Base-by-base conservation (phyloP, 176 grass and related monocot species). In the Oropetium thomaeum region DNA sequence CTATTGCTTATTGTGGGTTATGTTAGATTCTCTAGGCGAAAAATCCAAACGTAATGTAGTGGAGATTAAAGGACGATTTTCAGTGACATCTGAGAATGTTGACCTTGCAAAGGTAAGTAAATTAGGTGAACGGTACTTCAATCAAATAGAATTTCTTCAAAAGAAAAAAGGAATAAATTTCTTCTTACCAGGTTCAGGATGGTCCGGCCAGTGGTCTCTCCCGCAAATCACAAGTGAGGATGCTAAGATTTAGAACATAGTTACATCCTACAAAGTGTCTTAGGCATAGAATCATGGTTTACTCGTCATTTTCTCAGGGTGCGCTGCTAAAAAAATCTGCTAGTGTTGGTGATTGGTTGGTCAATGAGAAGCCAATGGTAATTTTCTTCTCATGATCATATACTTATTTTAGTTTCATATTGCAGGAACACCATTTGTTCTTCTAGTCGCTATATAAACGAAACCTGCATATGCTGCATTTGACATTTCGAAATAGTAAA, bases 21-120 rank as follows among this genome's bases (percentile, higher is more conserved):
- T 99, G 86, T 84, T 84, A 41, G 96, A 99, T 68, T 95, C 91
- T 25, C 87, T 86, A 67, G 95, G 86, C 3, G 91, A 99, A 17
- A 99, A 95, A 69, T 85, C 89, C 49, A 99, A 95, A 78, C 89
- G 83, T 23, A 99, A 88, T 67, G 85, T 99, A 35, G 96, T 99
- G 64, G 89, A 99, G 81, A 90, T 90, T 92, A 99, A 95, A 91
- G 96, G 96, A 15, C 92, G 96, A 38, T 99, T 99, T 86, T 99
- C 96, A 32, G 96, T 99, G 81, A 99, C 96, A 74, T 99, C 96
- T 84, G 96, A 99, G 80, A 99, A 92, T 70, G 87, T 99, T 0
- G 96, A 99, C 92, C 96, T 99, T 88, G 96, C 81, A 65, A 95
- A 99, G 84, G 96, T 95, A 58, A 80, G 81, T 55, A 35, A 23